Evolutionary conservation across 345 rosid species (phyloP).

Genomic region (Carallia brachiata): DNA sequence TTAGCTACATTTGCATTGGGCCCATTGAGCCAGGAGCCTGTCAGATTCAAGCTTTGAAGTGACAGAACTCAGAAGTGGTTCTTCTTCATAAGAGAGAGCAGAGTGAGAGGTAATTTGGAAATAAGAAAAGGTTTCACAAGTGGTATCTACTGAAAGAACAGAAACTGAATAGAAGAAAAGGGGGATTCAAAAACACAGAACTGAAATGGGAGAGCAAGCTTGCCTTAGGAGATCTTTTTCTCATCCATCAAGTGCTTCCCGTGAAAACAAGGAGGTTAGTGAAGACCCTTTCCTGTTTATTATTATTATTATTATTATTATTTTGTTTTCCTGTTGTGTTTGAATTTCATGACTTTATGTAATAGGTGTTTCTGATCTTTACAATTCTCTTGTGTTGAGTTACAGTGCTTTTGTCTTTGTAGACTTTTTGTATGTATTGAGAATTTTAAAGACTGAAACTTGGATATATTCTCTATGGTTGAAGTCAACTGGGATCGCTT

Average conservation of each 20-base stretch:
- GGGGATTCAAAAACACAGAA: constrained; percentile 2
- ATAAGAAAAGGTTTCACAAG: neutral
- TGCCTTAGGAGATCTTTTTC: constrained; percentile 79
- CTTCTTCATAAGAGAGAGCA: constrained; percentile 2
- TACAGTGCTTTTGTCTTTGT: neutral
- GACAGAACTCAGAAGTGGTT: neutral
- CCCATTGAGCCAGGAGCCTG: constrained; percentile 8
- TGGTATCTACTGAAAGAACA: neutral
- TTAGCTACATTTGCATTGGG: neutral
- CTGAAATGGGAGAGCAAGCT: constrained; percentile 74
- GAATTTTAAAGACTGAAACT: constrained; percentile 7
- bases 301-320: neutral
- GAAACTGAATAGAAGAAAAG: neutral
- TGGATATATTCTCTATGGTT: neutral
- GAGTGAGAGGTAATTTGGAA: neutral
- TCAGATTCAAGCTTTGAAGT: constrained; percentile 5
- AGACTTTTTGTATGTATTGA: constrained; percentile 3
- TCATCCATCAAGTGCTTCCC: constrained; percentile 64
- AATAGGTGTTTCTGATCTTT: neutral
- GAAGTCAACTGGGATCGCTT: too few species aligned
- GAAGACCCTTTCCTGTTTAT: neutral
- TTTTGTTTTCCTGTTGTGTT: neutral
- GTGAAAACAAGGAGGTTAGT: constrained; percentile 55
- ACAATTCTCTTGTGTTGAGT: neutral
- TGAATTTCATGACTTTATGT: neutral